Evolutionary conservation across 768 basidiomycete genomes (phyloP), one percentile per base, ranked within the genome.

Genomic region (Fibroporia radiculosa): DNA sequence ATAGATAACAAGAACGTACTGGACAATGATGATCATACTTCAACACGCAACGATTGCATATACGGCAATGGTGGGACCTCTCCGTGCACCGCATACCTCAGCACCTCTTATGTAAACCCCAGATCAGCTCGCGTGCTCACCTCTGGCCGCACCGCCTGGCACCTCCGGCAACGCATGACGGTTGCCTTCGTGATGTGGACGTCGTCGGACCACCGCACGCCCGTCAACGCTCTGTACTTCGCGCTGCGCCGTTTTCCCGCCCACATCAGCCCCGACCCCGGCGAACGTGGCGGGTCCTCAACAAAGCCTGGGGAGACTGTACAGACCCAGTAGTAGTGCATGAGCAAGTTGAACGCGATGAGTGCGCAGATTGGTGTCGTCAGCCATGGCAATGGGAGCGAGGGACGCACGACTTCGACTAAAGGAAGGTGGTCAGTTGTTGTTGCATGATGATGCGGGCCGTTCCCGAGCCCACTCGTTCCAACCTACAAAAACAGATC

Each of bases 11-110:
- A 11, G 23, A n/a, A 80, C 85, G 62, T 59, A 90, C 87, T 46
- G 89, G 88, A 66, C 90, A 92, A 62, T 92, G 90, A 55, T 92
- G 90, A 57, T 92, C 90, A 59, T 82, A 93, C 59, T 92, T 92
- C 35, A 97, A 61, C 22, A 96, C 80, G 57, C 93, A 96, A 41
- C 74, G 77, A 53, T 91, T 89, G 61, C 93, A 96, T 58, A 96
- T 83, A 20, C 82, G 75, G 65, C 93, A 96, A 63, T 95, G 93
- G 60, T 97, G 93, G 7, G 93, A 75, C 66, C 93, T 80, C 92
- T 95, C 54, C 47, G 41, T 18, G 43, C 43, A 26, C 35, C 14
- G 27, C 35, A 28, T 32, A 16, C 37, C 39, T 55, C 54, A 55
- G 48, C 28, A 48, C 29, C 7, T n/a, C 6, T n/a, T 28, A 19